Base-by-base conservation (phyloP, 108 stramenopile genomes). In the Cyclotella atomus region DNA sequence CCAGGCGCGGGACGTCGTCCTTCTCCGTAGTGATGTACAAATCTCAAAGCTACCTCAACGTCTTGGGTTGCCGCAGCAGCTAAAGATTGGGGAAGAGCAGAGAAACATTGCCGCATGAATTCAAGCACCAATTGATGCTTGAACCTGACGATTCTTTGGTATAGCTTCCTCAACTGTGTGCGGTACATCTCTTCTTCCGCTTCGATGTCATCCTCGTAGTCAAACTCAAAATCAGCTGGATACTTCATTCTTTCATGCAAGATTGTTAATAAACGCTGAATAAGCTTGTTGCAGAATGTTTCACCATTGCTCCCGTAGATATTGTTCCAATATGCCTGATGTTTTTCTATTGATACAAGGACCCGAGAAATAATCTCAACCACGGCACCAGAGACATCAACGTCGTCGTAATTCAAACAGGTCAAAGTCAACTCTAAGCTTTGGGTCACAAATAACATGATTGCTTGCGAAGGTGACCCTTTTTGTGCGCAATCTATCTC, bases 311-410 rank as follows among this genome's bases (percentile, higher is more conserved):
- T 19, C 1, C 56, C 56, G 14, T 57, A 32, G 2, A 32, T 57
- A 16, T 30, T 25, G 32, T 63, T 68, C 65, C 73, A 68, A 27
- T 30, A 30, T 9, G 57, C 71, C 54, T 70, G 66, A 30, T 75
- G 50, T 49, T 64, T 65, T 25, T 83, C 76, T 28, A 77, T 23
- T 25, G 69, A 70, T 3, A 36, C 46, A 20, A 77, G 41, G 0
- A 59, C 52, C 2, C 62, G 55, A 36, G 73, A 76, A 14, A 75
- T 85, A 28, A 89, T 41, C 5, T 88, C 79, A 24, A 89, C 57
- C 8, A 91, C 91, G 23, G 91, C 88, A 1, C 81, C 85, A 21
- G 91, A 89, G n/a, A 91, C 91, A 76, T 91, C 91, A 60, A 91
- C 89, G 72, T 89, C 88, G 60, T 91, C 91, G 35, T 80, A 89